Base-by-base conservation (phyloP, 176 grass and related monocot genomes). In the Panicum miliaceum region DNA sequence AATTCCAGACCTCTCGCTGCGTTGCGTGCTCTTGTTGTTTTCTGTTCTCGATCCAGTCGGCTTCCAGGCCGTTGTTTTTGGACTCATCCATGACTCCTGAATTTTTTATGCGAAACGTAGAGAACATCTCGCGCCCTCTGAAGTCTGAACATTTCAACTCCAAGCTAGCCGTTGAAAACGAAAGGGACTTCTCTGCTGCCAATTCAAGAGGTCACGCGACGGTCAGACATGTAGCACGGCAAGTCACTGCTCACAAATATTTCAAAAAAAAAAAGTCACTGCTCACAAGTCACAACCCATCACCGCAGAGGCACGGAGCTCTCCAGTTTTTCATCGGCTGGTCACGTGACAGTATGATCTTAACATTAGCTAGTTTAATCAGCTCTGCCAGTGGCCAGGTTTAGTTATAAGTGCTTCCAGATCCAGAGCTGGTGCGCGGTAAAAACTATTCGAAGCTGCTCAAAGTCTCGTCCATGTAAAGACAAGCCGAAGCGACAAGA, bases 161-260 rank as follows among this genome's bases (percentile, higher is more conserved):
- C 62, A 58, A 81, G 71, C 54, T 85, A 90, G 82, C 83, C 77
- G 88, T 85, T 86, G 78, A 86, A 71, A 35, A 52, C 23, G 77
- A 90, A 77, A 82, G 43, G 1, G 56, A 63, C 77, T 11, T 68
- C 47, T 47, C 47, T 9, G 50, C 70, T 85, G 67, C 77, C 27
- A 73, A 64, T 52, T 64, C 12, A 53, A 38, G 2, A n/a, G 48
- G 14, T 10, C 15, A 69, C 12, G 25, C 13, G 23, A 58, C 12
- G 29, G 15, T 32, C 36, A 19, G 35, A 48, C 60, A 18, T 43
- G 46, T 35, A 35, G 7, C 60, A 59, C 47, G 35, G 3, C 46
- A 74, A 19, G 63, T 61, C 50, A 67, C 12, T 60, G 19, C 51
- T 16, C 29, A 32, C 29, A 32, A 32, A n/a, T n/a, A n/a, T n/a